Evolutionary conservation across 257 asterid species (phyloP).

Genomic region (Solanum appendiculatum): DNA sequence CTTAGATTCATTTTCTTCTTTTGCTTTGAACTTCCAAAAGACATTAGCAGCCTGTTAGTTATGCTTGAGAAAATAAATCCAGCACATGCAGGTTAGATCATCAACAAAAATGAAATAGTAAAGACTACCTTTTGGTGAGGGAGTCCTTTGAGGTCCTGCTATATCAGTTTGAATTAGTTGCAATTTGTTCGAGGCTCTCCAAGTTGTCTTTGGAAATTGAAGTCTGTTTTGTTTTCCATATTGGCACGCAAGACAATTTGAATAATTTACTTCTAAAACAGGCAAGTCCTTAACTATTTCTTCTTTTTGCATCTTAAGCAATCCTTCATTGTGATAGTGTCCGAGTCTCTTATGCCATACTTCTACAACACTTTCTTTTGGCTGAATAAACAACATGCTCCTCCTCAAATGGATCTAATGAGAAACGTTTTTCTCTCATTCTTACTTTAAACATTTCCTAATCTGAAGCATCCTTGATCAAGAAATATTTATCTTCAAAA

Average conservation of each 20-base stretch:
- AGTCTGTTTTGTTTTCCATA: background rate
- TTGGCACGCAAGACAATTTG: background rate
- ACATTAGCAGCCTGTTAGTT: background rate
- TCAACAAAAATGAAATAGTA: background rate
- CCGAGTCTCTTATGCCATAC: no score
- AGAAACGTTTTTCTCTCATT: background rate
- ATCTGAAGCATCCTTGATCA: no score
- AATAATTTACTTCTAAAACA: background rate
- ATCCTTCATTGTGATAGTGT: background rate
- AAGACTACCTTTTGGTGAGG: background rate
- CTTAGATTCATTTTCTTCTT: background rate
- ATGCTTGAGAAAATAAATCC: background rate
- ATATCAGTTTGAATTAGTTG: background rate
- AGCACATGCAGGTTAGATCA: background rate
- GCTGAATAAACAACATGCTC: no score
- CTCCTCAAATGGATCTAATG: no score
- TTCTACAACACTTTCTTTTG: no score
- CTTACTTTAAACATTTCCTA: no score
- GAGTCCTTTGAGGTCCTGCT: background rate
- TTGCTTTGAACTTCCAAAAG: no score
- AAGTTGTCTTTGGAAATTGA: background rate
- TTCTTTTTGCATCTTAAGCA: background rate
- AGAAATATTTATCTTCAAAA: background rate
- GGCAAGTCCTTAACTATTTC: background rate
- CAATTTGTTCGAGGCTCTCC: background rate